Evolutionary conservation across 2,329 filamentous ascomycete species (phyloP), one percentile per base, ranked within the genome.

Genomic region (Lasiodiplodia theobromae): DNA sequence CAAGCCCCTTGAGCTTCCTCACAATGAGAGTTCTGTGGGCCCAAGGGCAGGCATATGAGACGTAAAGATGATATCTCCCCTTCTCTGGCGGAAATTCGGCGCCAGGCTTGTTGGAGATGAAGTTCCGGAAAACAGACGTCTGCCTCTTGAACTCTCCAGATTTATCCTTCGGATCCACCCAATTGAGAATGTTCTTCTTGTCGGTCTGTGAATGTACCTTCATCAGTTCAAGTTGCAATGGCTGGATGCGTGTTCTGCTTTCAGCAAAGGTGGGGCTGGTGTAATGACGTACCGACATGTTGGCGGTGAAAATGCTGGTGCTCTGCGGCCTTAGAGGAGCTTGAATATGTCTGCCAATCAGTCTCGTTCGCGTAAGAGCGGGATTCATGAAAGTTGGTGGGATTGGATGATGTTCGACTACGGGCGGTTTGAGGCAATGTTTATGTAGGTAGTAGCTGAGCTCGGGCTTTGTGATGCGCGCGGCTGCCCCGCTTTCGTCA

Each of bases 41-140:
- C 94, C 94, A 97, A 4, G 94, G 94, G 80, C 94, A 97, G 7
- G 94, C 94, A 81, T 97, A 97, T 75, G 91, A 95, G 73, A 97
- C 91, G 78, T 95, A 99, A 74, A 99, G 88, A 82, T 99, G 96
- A 79, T 99, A 99, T 68, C 96, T 87, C 66, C 87, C 93, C 82
- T 92, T 93, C 82, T 98, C 95, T 0, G 93, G 87, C 5, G 93
- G 92, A 74, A 94, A 97, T 78, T 90, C 82, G 5, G 92, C 91
- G 52, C 87, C 90, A 0, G 88, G 81, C 73, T 92, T 88, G 71
- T 86, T 87, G 38, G 91, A 93, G 79, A 97, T 92, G 80, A 84
- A 92, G 79, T 91, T 88, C 69, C 96, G 89, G 82, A 98, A 98
- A 67, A 89, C 86, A 70, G 92, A 96, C 71, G 86, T 86, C 79